Conservation (phyloP, 2,329 filamentous ascomycete species). For the Plenodomus lindquistii region DNA sequence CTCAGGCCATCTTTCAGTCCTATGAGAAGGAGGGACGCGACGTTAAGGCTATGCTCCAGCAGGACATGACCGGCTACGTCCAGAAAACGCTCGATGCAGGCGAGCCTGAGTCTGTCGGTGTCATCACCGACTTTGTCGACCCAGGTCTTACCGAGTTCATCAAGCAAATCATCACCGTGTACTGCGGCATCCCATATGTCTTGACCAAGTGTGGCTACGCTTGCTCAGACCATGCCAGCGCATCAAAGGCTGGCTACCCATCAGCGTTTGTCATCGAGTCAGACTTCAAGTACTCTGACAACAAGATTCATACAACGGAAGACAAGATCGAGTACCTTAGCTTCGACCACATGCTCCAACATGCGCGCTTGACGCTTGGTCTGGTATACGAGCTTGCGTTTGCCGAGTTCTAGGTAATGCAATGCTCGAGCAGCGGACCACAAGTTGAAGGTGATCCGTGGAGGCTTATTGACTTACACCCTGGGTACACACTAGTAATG, state of each 20-base stretch:
- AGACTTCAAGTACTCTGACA: slow-evolving; percentile 65
- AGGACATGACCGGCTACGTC: slow-evolving; percentile 89
- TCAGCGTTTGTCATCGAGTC: slow-evolving; percentile 78
- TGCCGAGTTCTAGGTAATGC: slow-evolving; percentile 62
- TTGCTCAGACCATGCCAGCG: slow-evolving; percentile 75
- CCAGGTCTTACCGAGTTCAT: slow-evolving; percentile 82
- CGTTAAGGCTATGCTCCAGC: slow-evolving; percentile 95
- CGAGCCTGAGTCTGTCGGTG: slow-evolving; percentile 81
- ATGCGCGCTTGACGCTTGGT: slow-evolving; percentile 81
- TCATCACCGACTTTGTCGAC: slow-evolving; percentile 92
- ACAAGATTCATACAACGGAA: slow-evolving; percentile 71
- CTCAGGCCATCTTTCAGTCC: slow-evolving; percentile 82
- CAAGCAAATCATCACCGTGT: slow-evolving; percentile 82
- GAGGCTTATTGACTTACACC: too few species aligned
- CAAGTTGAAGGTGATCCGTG: too few species aligned
- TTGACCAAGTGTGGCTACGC: slow-evolving; percentile 90
- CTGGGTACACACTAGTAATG: too few species aligned
- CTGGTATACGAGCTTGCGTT: slow-evolving; percentile 84
- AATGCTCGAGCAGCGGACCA: too few species aligned
- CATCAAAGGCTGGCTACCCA: slow-evolving; percentile 74
- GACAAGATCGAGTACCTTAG: slow-evolving; percentile 73
- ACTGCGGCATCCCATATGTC: slow-evolving; percentile 86
- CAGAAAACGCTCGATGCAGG: slow-evolving; percentile 82
- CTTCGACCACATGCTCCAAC: slow-evolving; percentile 91
- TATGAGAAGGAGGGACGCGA: slow-evolving; percentile 75